Base-by-base conservation (phyloP, 1,284 basidiomycete species). In the Sporisorium exsertum region DNA sequence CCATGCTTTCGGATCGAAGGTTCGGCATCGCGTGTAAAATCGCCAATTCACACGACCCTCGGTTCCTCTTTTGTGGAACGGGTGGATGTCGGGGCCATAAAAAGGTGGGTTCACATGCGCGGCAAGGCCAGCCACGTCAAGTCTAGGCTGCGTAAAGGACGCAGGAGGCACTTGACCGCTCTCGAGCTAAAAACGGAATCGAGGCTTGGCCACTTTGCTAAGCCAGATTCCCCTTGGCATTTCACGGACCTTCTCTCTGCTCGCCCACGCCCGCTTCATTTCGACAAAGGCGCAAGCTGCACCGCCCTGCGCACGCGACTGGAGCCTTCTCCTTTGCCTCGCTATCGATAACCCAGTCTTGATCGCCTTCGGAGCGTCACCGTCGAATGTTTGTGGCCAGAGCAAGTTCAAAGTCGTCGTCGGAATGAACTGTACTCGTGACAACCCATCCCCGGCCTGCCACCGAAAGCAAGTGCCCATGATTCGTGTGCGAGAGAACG, bases 171-270 rank as follows among this genome's bases (percentile, higher is more conserved):
- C 37, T 57, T 24, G 53, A 27, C 20, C 55, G 24, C 55, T 64
- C 33, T 57, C 55, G 62, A 57, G 62, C 62, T 64, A 64, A 64
- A 64, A 64, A 43, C 9, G 7, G 40, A 8, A n/a, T 10, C 6
- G n/a, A 43, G 49, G 27, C 49, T 32, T 13, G 32, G 49, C n/a
- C 49, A 32, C 10, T 32, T 32, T 10, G 29, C 29, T 32, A 10
- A 32, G 29, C 43, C 20, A n/a, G 49, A 29, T 33, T 18, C 29
- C 49, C 27, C 49, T 50, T 20, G 18, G 27, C 49, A 50, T 32
- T 50, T 50, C 49, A 50, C 49, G 49, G 27, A 26, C 18, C 49
- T 50, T 50, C 18, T 7, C 10, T 49, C n/a, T 29, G 13, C 4
- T 22, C 26, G 22, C 20, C 13, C 46, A 46, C 45, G 16, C 16